Base-by-base conservation (phyloP, 75 land plant genomes). In the Cunninghamia lanceolata region DNA sequence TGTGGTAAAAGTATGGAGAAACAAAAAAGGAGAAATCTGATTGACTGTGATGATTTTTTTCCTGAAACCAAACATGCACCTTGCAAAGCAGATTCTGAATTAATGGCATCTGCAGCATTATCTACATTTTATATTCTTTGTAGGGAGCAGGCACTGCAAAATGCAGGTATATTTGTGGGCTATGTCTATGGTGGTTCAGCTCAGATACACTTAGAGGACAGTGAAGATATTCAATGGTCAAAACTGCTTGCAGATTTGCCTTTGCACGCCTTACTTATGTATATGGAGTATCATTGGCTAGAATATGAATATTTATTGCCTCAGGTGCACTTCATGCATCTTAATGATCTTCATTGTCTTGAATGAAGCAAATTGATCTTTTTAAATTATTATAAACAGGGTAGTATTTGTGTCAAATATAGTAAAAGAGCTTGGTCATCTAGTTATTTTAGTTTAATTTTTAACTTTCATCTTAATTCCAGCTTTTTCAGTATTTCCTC, bases 211-310 rank as follows among this genome's bases (percentile, higher is more conserved):
- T 46, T 84, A 40, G 52, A 46, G 53, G 36, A 74, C 66, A 77
- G 77, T 7, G 89, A 87, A 81, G 83, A 85, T 73, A 85, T 88
- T 38, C 70, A 82, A 43, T 90, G 92, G 91, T 36, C 91, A 66
- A 84, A 85, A 53, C 59, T 91, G 45, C 82, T 90, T 40, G 81
- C 89, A 32, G 35, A 76, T 59, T 70, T 90, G 56, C 92, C 92
- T 85, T 85, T 90, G 87, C 42, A 74, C 32, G 59, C 50, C 19
- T 80, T 91, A 17, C 71, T 90, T 76, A n/a, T 59, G 53, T 90
- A 91, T 45, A 91, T 91, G 92, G 92, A 91, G 77, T 86, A 82
- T 76, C 78, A 82, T 73, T 91, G 89, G 92, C 38, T 53, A 36
- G 89, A 84, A 43, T 91, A 90, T 66, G 92, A 90, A 38, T 52